Base-by-base conservation (phyloP, 1,284 basidiomycete species). In the Tilletiaria anomala region DNA sequence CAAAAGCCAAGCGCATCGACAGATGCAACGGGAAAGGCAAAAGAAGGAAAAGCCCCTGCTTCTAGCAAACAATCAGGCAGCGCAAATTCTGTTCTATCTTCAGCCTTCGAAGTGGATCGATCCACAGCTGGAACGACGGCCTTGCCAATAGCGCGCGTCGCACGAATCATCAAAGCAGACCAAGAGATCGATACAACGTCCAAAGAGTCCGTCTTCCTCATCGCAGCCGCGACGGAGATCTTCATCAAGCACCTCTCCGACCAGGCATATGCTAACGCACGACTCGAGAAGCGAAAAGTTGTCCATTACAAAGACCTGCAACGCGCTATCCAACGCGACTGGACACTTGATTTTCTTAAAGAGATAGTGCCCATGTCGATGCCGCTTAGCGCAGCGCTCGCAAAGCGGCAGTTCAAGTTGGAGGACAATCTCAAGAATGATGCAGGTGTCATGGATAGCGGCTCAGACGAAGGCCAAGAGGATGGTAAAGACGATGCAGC, bases 221-320 rank as follows among this genome's bases (percentile, higher is more conserved):
- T 39, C 38, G 31, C 38, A 19, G 32, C 32, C 19, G 38, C 38
- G 12, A 32, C 38, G 4, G 38, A 39, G 22, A 22, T 22, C 29
- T 39, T 39, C 38, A 31, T 39, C n/a, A 39, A 39, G 17, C 22
- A 31, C 29, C 22, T 39, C 19, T 24, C 29, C 31, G 38, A 39
- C 14, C 22, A 32, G 18, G 17, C 26, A 15, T 39, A 39, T 18
- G 38, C 26, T 8, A 32, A 17, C 6, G 38, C 29, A n/a, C 38
- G 38, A 1, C 21, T 39, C 26, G 38, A 39, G 20, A 31, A 32
- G 18, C 26, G 38, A 15, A n/a, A 19, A 8, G 18, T 19, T 5
- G 32, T 39, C 19, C 22, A 24, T 10, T 39, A 39, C 19, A 32
- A 31, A n/a, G 38, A 39, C 31, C 10, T 29, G 10, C 26, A 29